Evolutionary conservation across 148 eudicot species (phyloP), one percentile per base, ranked within the genome.

Genomic region (Oxyria digyna): DNA sequence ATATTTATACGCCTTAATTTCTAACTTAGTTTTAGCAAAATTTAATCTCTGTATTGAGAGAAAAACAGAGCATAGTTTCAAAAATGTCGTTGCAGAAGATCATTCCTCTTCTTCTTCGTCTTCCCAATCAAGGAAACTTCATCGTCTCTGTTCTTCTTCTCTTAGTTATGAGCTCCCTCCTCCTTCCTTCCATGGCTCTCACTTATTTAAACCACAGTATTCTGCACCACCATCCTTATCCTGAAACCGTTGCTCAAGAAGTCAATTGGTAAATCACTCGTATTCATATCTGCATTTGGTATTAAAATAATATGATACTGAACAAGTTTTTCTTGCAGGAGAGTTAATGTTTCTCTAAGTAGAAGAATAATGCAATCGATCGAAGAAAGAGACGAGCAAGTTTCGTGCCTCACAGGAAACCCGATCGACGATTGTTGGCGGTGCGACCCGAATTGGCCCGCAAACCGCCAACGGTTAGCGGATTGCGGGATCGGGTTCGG

Each of bases 391-490:
- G 82, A 72, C 69, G 74, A 78, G 11, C 71, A 66, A 23, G 8
- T 69, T 50, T 66, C 84, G 41, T 89, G 96, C 71, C 73, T 68
- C 6, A 89, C 89, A 4, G 96, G 96, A 21, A 89, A 89, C 79
- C 96, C 96, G 40, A 89, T 89, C 21, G 96, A 89, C 75, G 96
- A 89, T 62, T 89, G 96, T 78, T 89, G 96, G 96, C 75, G 80
- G 17, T 87, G 96, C 69, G 89, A 89, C 71, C 85, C 86, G 32
- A 85, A 87, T 69, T 89, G 96, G 96, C 81, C 78, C 18, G 71
- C 73, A 35, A 77, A 89, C 74, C 74, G 96, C 18, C 91, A 85
- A 42, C 89, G 77, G 3, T 76, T 89, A 13, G 91, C 96, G 3
- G 91, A 89, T 74, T 89, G 96, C 69, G 87, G 87, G 50, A 87